Percentiles rank a stretch among this genome's conserved stretches.
Conservation (phyloP, 768 basidiomycete genomes). For the Mycena rosella region DNA sequence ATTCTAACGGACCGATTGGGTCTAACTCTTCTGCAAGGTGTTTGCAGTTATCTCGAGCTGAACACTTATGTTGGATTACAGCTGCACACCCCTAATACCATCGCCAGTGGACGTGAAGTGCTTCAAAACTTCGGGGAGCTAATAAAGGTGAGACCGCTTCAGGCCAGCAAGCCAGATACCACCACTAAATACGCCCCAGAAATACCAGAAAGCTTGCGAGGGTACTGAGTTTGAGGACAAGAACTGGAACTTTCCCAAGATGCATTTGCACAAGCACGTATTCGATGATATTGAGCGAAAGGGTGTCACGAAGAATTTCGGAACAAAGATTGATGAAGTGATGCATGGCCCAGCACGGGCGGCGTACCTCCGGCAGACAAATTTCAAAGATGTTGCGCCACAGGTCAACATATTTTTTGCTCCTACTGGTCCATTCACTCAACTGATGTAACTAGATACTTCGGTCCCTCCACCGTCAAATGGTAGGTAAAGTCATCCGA, state of each 20-base stretch:
- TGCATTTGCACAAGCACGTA: conserved; percentile 48
- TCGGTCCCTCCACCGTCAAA: neutral
- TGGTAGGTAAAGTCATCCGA: conserved; percentile 1
- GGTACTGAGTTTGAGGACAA: conserved; percentile 35
- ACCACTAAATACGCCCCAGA: neutral
- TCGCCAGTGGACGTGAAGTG: neutral
- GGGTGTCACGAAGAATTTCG: conserved; percentile 47
- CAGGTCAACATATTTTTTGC: conserved; percentile 43
- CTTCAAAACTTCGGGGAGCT: neutral
- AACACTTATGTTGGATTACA: neutral
- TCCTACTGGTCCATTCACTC: neutral
- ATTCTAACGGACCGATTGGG: conserved; percentile 12
- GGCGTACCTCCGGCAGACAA: conserved; percentile 44
- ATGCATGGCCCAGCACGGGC: conserved; percentile 48
- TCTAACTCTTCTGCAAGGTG: neutral
- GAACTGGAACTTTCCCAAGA: conserved; percentile 53
- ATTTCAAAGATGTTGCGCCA: conserved; percentile 48
- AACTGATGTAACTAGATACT: neutral
- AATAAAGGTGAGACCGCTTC: neutral
- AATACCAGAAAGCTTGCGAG: neutral
- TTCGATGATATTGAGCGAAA: conserved; percentile 50
- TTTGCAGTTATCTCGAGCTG: conserved; percentile 8
- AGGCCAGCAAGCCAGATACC: no score
- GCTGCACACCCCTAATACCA: neutral
- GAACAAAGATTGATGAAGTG: conserved; percentile 47